Base-by-base conservation (phyloP, 495 filamentous ascomycete species). In the Hypoxylon intermedium region DNA sequence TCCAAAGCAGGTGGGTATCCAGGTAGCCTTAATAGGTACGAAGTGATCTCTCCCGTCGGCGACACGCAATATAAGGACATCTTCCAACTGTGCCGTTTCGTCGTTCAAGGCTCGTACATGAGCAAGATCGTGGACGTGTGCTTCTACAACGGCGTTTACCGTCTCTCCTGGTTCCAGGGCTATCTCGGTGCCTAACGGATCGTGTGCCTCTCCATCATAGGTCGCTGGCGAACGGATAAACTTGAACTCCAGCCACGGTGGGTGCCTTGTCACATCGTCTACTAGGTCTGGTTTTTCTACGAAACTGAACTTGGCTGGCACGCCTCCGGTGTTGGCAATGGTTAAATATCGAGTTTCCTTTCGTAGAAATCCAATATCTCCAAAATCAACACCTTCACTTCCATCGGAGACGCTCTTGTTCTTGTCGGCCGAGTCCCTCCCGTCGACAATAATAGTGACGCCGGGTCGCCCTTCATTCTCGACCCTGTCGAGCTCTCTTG, bases 391-490 rank as follows among this genome's bases (percentile, higher is more conserved):
- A 1, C 82, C 83, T 66, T 88, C 73, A 65, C 41, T 74, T 63
- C 61, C 63, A 36, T 66, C 65, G 6, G 58, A 34, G 19, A 59
- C 48, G 37, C 66, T 42, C 13, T 65, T 54, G 2, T 45, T 46
- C 5, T 54, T 37, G 37, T 55, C 42, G 42, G 55, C 21, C 3
- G 58, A 34, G 30, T 71, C 68, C 20, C 70, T 70, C 23, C 74
- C 71, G 56, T 98, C 94, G 0, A 93, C 83, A 1, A 98, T 84
- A 7, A 98, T 77, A 0, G 93, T 97, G 13, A 99, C 80, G 2
- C 78, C 84, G 0, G 95, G 95, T 6, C 94, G 81, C 0, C 87
- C 84, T 72, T 98, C 95, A 53, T 99, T 99, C 71, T 99, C 95
- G 5, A 87, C 88, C 43, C 88, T 88, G 69, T 99, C 95, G 2